Evolutionary conservation across 352 stramenopile genomes (phyloP), one percentile per base, ranked within the genome.

Genomic region (Pythium volutum): DNA sequence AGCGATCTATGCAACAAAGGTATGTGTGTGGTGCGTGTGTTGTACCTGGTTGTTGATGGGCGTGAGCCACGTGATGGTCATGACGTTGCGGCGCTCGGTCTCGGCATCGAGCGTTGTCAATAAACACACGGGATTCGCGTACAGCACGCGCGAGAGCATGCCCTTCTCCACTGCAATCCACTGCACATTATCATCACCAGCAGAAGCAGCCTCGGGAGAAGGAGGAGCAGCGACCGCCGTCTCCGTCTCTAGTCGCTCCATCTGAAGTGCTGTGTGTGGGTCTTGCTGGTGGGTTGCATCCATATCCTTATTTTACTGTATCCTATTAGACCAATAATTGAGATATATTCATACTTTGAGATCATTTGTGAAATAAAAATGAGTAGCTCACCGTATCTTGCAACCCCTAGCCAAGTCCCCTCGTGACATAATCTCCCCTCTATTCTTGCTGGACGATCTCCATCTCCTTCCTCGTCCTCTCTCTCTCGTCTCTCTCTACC

Each of bases 11-110:
- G 31, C 2, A 15, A 31, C 10, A 43, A n/a, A 51, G 1, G 34
- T 23, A 36, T 10, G n/a, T 8, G 39, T 22, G 39, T 7, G 39
- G 18, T 23, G 4, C 16, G 39, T 25, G 10, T 16, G 42, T 27
- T 48, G 8, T 43, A 43, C 83, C 67, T 91, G 74, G 71, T 95
- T 95, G 75, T 93, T 93, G 57, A 93, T 86, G 20, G 81, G 70
- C n/a, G 86, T 93, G 47, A 93, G 75, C 86, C 86, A 95, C 23
- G 84, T 91, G 60, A 95, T 88, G 25, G 84, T 88, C 86, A 95
- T 95, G 65, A 92, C 74, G 64, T 79, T 88, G 46, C 65, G 70
- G 23, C 41, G 10, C 16, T 18, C 39, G 15, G 60, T 66, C 47
- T 75, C 62, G 3, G 34, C 55, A 29, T 69, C 66, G 26, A 65